These are phyloP conservation scores for Hypoxylon sp. DNA, from an alignment of 2,329 filamentous ascomycete species.

Conservation along the genomic window DNA sequence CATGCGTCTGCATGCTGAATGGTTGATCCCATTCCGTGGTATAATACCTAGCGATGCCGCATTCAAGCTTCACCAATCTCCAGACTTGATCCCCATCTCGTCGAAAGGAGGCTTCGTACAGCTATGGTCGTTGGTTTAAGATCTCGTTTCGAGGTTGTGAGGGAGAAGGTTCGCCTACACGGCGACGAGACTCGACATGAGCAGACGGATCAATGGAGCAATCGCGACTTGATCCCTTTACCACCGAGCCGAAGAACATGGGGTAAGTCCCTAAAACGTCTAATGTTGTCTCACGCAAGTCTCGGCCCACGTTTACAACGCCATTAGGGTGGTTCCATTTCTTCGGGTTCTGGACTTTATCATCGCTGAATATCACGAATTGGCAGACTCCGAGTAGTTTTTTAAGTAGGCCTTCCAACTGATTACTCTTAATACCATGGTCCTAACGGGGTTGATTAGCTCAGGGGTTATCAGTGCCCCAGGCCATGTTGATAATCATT, in stretches of 20 bases:
- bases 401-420: constrained; percentile 51
- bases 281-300: constrained; percentile 1
- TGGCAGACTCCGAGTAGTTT: constrained; percentile 65
- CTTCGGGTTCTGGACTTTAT: constrained; percentile 61
- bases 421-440: not conserved
- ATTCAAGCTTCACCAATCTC: not conserved
- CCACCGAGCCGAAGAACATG: constrained; percentile 63
- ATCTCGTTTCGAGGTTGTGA: constrained; percentile 46
- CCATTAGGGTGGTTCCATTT: constrained; percentile 59
- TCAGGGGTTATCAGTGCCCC: constrained; percentile 63
- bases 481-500: constrained; percentile 64
- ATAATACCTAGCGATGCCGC: constrained; percentile 21
- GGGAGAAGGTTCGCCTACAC: constrained; percentile 55
- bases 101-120: not conserved
- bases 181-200: constrained; percentile 60
- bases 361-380: constrained; percentile 59
- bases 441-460: constrained; percentile 41
- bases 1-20: constrained; percentile 14
- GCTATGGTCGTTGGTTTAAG: constrained; percentile 32
- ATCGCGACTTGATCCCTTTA: constrained; percentile 60
- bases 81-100: constrained; percentile 5
- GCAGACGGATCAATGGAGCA: constrained; percentile 65
- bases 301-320: constrained; percentile 15
- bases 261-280: constrained; percentile 50
- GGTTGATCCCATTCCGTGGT: constrained; percentile 14